These are phyloP conservation scores for Vigna unguiculata DNA, from an alignment of 306 rosid genomes.

Conservation along the genomic window DNA sequence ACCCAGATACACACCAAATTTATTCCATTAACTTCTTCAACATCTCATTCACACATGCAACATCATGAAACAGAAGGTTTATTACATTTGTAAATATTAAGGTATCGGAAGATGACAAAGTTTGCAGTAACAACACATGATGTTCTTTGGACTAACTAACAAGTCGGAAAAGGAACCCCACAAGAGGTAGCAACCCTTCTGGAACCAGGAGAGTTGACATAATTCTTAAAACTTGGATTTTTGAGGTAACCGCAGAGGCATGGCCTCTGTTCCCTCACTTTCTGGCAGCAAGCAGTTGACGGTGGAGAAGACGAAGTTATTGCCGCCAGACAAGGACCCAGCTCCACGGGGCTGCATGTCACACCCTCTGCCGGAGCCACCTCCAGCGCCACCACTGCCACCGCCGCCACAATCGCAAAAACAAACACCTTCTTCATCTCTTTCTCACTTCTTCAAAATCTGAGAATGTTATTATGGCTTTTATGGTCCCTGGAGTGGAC, in stretches of 20 bases:
- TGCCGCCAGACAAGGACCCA: conserved; percentile 54
- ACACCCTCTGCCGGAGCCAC: conserved; percentile 43
- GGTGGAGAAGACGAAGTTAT: conserved; percentile 46
- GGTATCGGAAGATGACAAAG: too few species aligned
- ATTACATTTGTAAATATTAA: too few species aligned
- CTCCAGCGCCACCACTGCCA: conserved; percentile 27
- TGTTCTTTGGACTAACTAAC: too few species aligned
- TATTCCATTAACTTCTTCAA: too few species aligned
- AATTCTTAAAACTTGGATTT: conserved; percentile 55
- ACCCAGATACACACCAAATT: too few species aligned
- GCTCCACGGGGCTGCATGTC: conserved; percentile 50
- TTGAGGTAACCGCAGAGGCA: conserved; percentile 68
- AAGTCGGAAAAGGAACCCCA: conserved; percentile 54
- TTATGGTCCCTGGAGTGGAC: too few species aligned
- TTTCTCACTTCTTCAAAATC: too few species aligned
- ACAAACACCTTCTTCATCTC: conserved; percentile 14
- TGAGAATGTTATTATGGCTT: too few species aligned
- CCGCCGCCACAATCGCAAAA: background rate
- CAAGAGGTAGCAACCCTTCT: conserved; percentile 56
- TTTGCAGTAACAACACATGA: too few species aligned
- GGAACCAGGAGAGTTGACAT: conserved; percentile 54
- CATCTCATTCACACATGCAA: too few species aligned
- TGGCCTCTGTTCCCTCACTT: conserved; percentile 59
- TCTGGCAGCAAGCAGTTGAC: conserved; percentile 56
- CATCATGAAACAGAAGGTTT: too few species aligned